Evolutionary conservation across 2,329 filamentous ascomycete genomes (phyloP).

Genomic region (Coniochaeta hoffmannii): DNA sequence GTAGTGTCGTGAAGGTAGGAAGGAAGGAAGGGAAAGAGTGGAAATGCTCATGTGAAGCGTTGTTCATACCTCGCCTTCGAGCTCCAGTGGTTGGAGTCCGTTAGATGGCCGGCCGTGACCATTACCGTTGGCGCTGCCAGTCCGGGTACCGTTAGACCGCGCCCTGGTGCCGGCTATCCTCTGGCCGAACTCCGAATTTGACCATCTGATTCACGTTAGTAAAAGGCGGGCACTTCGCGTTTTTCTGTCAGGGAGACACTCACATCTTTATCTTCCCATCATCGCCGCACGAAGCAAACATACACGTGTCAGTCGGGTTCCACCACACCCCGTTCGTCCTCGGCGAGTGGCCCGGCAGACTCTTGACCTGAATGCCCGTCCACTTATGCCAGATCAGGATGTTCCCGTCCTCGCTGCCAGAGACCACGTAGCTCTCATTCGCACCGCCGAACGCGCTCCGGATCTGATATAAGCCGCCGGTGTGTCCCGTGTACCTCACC

Average conservation of each 20-base stretch:
- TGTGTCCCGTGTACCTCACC: conserved; percentile 68
- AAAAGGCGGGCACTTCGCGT: not conserved
- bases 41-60: too few species aligned
- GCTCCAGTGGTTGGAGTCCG: not conserved
- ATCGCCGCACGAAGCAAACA: conserved; percentile 89
- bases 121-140: not conserved
- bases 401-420: conserved; percentile 74
- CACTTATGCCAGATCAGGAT: conserved; percentile 90
- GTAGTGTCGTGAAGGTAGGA: not conserved
- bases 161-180: not conserved
- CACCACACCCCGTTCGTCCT: conserved; percentile 85
- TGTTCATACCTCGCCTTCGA: not conserved
- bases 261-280: conserved; percentile 82
- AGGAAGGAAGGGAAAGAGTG: not conserved
- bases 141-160: not conserved
- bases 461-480: conserved; percentile 71
- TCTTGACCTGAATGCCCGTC: conserved; percentile 68
- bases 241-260: conserved; percentile 26
- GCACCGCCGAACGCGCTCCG: conserved; percentile 81
- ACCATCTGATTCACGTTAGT: conserved; percentile 6
- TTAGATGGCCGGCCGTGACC: not conserved
- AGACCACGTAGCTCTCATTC: conserved; percentile 83
- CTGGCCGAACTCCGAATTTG: not conserved
- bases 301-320: conserved; percentile 74
- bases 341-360: conserved; percentile 63